A percentile compares a stretch with the other conserved stretches of the same genome.
Conservation (phyloP, 2,329 filamentous ascomycete species). For the Cucurbitaria berberidis region DNA sequence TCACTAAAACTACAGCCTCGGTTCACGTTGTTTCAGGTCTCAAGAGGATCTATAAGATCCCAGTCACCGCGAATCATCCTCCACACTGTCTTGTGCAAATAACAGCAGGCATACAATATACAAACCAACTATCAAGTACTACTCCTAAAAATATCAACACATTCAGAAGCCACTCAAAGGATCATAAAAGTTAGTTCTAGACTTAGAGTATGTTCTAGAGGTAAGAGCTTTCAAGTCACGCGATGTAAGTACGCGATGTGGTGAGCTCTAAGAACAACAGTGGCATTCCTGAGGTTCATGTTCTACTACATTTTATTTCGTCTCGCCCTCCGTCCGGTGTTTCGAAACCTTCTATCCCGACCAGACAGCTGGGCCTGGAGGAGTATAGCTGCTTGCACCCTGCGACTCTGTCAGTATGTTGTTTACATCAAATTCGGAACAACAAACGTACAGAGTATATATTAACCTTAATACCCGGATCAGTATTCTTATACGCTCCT, state of each 20-base stretch:
- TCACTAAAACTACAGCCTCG: not conserved
- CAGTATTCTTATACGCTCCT: conserved; percentile 39
- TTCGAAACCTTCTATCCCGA: not conserved
- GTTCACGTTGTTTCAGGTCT: not conserved
- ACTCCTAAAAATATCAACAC: no score
- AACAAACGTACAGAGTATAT: conserved; percentile 33
- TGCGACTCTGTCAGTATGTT: not conserved
- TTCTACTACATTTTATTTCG: not conserved
- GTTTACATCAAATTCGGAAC: no score
- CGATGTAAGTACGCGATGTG: not conserved
- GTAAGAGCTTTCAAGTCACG: not conserved
- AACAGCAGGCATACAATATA: not conserved
- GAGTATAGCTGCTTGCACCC: not conserved
- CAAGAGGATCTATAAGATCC: not conserved
- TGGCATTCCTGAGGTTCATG: not conserved
- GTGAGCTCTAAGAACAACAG: not conserved
- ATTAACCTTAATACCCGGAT: conserved; percentile 41
- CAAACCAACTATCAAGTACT: not conserved
- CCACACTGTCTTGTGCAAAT: not conserved
- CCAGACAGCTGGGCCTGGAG: not conserved
- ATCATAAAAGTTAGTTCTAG: no score
- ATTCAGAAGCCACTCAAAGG: no score
- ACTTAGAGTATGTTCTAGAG: no score
- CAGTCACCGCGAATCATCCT: not conserved
- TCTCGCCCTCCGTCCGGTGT: not conserved